Evolutionary conservation across 139 green algal genomes (phyloP), one percentile per base, ranked within the genome.

Genomic region (Chlorella ohadii): DNA sequence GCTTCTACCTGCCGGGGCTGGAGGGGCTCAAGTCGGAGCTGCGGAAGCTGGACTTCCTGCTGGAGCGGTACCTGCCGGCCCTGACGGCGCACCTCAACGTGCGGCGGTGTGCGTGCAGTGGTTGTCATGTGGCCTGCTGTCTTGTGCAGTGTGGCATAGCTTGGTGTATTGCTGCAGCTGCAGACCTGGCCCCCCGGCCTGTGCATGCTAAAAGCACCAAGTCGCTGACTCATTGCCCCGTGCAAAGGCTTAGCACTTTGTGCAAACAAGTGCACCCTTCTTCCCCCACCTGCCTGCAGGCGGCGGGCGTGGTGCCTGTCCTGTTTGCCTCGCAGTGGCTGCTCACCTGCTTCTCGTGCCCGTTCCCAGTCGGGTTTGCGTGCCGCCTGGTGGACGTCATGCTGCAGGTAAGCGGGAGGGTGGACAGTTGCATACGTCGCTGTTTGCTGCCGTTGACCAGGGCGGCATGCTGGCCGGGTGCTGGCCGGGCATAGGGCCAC

Each of bases 311-410:
- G 84, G 89, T 93, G 5, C 89, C 95, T 0, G 94, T 97, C 75
- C 90, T 98, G 75, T 98, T 96, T 74, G 94, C 94, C 1, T 91
- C 86, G 39, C 94, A 97, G 88, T 99, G 97, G 96, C 91, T 98
- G 70, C 94, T 99, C 78, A 98, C 96, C n/a, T 71, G 87, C 51
- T 99, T 96, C 81, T 86, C 94, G 17, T 96, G 91, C 86, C 93
- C 96, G 63, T 98, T 98, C 85, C 94, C 96, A 13, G 88, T 95
- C 20, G 65, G 83, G 59, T 96, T 99, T 47, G 86, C 90, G 17
- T 91, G 87, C 31, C 90, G 96, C 13, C 80, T 99, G 33, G 88
- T 99, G 9, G 97, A 99, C 87, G 82, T 97, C 15, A 91, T 99
- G 88, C 87, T 99, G 76, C 84, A 82, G 76, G 76, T 25, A 16